A percentile compares a stretch with the other conserved stretches of the same genome.
These are phyloP conservation scores for Claviceps sp. DNA, from an alignment of 2,329 filamentous ascomycete genomes.

Conservation along the genomic window DNA sequence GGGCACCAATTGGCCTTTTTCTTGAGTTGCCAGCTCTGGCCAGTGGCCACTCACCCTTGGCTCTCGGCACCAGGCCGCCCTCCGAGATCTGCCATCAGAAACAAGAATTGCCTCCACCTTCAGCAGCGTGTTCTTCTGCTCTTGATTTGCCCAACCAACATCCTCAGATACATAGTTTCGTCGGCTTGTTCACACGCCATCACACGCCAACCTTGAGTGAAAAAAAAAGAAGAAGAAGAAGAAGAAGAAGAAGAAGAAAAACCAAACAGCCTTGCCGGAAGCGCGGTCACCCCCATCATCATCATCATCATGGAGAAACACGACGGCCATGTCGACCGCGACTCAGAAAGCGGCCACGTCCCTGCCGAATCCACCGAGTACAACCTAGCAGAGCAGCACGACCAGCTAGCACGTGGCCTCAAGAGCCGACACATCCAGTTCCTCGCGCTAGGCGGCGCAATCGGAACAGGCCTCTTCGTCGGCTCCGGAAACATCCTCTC, in stretches of 20 bases:
- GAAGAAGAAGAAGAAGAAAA: no score
- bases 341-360: conserved; percentile 12
- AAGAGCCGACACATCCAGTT: conserved; percentile 50
- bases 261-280: no score
- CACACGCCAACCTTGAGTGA: no score
- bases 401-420: conserved; percentile 40
- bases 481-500: conserved; percentile 44
- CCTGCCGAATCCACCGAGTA: conserved; percentile 16
- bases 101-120: neutral
- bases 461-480: conserved; percentile 52
- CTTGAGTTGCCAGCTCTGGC: neutral
- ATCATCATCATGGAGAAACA: conserved; percentile 9
- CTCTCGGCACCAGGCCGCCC: neutral
- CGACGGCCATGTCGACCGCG: conserved; percentile 4
- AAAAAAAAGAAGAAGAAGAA: no score
- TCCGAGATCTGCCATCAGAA: neutral
- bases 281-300: no score
- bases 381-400: conserved; percentile 22
- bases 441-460: conserved; percentile 42
- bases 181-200: no score
- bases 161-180: no score
- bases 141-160: no score
- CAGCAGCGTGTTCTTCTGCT: no score
- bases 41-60: neutral
- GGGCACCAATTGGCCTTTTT: no score